phyloP scores from a whole-genome alignment of 495 filamentous ascomycete species.

The Daldinia concentrica region DNA sequence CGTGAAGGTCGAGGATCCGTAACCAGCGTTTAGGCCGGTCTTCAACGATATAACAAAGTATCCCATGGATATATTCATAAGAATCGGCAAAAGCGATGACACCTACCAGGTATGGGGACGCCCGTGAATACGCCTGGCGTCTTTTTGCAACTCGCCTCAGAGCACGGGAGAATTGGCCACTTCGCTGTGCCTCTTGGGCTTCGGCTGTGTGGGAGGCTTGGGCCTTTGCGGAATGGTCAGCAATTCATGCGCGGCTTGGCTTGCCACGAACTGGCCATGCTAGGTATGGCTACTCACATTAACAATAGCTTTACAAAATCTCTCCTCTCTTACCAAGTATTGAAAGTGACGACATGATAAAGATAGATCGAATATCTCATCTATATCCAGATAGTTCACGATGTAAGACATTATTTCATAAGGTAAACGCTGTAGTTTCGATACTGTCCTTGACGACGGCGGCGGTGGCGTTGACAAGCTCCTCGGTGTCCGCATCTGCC shows the following conservation, averaged over 20 bases:
- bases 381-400: slow-evolving; percentile 61
- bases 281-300: slow-evolving; percentile 56
- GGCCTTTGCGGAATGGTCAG: slow-evolving; percentile 53
- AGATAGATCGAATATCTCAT: slow-evolving; percentile 61
- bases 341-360: slow-evolving; percentile 63
- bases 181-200: slow-evolving; percentile 60
- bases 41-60: slow-evolving; percentile 67
- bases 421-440: slow-evolving; percentile 54
- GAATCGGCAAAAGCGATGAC: slow-evolving; percentile 67
- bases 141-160: slow-evolving; percentile 69
- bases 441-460: background rate
- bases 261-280: background rate
- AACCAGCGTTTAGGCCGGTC: slow-evolving; percentile 57
- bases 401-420: slow-evolving; percentile 73
- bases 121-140: slow-evolving; percentile 67
- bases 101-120: slow-evolving; percentile 68
- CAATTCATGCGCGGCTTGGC: background rate
- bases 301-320: slow-evolving; percentile 67
- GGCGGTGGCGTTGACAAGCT: slow-evolving; percentile 16
- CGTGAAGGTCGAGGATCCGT: slow-evolving; percentile 71
- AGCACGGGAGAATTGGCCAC: slow-evolving; percentile 62
- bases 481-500: slow-evolving; percentile 15
- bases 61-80: slow-evolving; percentile 71
- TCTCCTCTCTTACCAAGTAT: slow-evolving; percentile 65
- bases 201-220: slow-evolving; percentile 67